Evolutionary conservation across 73 alveolate species (phyloP).

Genomic region (Stentor coeruleus): DNA sequence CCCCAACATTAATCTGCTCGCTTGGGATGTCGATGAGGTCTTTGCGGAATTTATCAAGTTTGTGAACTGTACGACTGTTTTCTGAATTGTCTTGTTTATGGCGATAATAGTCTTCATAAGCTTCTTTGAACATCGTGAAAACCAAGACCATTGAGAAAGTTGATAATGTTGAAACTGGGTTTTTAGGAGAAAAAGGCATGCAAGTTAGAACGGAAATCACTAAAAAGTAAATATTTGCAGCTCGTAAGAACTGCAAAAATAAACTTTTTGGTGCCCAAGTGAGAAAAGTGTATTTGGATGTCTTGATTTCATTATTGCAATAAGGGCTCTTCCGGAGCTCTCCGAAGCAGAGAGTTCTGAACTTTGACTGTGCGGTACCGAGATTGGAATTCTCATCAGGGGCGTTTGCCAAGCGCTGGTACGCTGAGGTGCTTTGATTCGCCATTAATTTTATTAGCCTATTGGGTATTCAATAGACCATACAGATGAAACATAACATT

Average conservation of each 20-base stretch:
- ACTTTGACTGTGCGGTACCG: not conserved
- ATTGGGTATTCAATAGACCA: not conserved
- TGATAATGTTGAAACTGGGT: slow-evolving; percentile 84
- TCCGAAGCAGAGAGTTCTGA: not conserved
- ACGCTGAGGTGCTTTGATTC: not conserved
- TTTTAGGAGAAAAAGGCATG: slow-evolving; percentile 85
- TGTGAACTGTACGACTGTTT: slow-evolving; percentile 39
- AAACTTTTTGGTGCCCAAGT: slow-evolving; percentile 86
- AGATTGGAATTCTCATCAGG: not conserved
- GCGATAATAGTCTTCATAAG: slow-evolving; percentile 74
- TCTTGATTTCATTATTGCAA: slow-evolving; percentile 23
- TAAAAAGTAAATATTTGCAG: slow-evolving; percentile 72
- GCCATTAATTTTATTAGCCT: not conserved
- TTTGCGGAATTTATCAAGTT: slow-evolving; percentile 26
- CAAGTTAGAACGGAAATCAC: slow-evolving; percentile 78
- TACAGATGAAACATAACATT: not conserved
- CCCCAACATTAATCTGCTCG: slow-evolving; percentile 53
- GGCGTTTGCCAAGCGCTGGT: not conserved
- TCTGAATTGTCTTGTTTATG: slow-evolving; percentile 55
- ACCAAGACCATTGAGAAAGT: slow-evolving; percentile 81
- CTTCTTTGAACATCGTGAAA: slow-evolving; percentile 95
- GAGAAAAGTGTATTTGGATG: slow-evolving; percentile 53
- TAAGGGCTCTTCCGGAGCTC: not conserved
- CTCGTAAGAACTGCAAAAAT: slow-evolving; percentile 63
- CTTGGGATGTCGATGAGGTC: slow-evolving; percentile 52